Evolutionary conservation across 2,329 filamentous ascomycete genomes (phyloP).

Genomic region (Microdochium bolleyi): DNA sequence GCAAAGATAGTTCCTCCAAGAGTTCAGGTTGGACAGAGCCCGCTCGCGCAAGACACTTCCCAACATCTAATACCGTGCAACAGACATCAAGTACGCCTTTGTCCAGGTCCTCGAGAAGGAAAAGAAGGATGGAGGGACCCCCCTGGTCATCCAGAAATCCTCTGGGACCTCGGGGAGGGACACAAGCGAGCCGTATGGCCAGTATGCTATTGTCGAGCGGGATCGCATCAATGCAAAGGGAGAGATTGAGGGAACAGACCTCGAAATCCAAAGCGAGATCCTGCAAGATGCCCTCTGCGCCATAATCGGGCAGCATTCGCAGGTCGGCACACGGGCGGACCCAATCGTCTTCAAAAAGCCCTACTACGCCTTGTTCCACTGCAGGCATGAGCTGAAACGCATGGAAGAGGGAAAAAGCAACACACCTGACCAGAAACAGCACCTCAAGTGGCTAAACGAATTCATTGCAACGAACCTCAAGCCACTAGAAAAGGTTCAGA

Average conservation of each 20-base stretch:
- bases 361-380: neutral
- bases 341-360: neutral
- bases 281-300: neutral
- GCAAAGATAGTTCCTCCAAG: neutral
- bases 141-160: neutral
- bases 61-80: neutral
- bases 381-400: neutral
- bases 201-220: neutral
- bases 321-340: neutral
- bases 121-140: neutral
- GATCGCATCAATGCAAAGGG: neutral
- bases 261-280: neutral
- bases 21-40: neutral
- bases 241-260: neutral
- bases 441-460: neutral
- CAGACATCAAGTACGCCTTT: neutral
- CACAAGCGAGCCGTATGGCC: neutral
- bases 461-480: neutral
- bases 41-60: neutral
- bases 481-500: neutral
- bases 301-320: neutral
- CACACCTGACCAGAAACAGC: neutral
- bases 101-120: neutral
- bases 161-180: neutral
- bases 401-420: neutral